Evolutionary conservation across 2,329 filamentous ascomycete species (phyloP), one percentile per base, ranked within the genome.

Genomic region (Aspergillus caelatus): DNA sequence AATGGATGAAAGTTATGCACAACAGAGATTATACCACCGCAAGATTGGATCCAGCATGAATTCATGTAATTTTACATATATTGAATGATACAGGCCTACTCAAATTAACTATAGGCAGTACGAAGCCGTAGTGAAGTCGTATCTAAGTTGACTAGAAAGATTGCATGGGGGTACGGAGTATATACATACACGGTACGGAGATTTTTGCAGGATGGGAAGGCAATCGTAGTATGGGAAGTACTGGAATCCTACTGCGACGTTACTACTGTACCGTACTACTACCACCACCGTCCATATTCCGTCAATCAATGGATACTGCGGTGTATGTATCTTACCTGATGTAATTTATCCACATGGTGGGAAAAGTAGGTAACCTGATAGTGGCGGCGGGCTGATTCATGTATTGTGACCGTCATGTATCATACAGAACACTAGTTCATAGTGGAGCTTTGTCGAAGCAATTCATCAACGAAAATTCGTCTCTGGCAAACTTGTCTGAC

Each of bases 391-490:
- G 46, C 36, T 50, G 32, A 36, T 28, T 52, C 41, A 39, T 26
- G 66, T 68, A 67, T 53, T 43, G 28, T 46, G n/a, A 39, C n/a
- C 9, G 64, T 64, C 63, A 30, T 39, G 62, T 68, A 69, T 52
- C 28, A 32, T 60, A 63, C 62, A 23, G 41, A 65, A 68, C 65
- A 41, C 7, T 7, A 28, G 55, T 21, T 26, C 32, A 34, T 36
- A 21, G 26, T 59, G 36, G 45, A 45, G 41, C 36, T 57, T 26
- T 61, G 48, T 19, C 45, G 10, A 28, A 26, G 14, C 57, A 48
- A 59, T 60, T 39, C 32, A 30, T 57, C 55, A 53, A 54, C 46
- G 57, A 39, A 19, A 41, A 36, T 30, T 26, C 32, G 36, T 32
- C n/a, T 9, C 16, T 26, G 34, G 45, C 50, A 32, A 36, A 34